Percentiles rank a stretch among this genome's conserved stretches.
Evolutionary conservation across 2,329 filamentous ascomycete species (phyloP).

Genomic region (Cercospora sp.): DNA sequence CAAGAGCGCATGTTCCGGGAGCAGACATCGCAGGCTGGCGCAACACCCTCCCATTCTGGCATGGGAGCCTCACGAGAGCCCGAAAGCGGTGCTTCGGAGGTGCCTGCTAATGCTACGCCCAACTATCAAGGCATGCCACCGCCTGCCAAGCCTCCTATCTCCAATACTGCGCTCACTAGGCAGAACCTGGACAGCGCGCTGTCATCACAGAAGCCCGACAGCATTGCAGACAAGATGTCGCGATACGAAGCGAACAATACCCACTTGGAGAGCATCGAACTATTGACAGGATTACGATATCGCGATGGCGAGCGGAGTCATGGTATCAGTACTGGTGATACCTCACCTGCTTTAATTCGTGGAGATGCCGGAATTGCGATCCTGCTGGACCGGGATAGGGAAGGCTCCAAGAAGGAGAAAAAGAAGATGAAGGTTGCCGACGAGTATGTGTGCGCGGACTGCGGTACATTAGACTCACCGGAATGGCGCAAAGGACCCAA

Average conservation of each 20-base stretch:
- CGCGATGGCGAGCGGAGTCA: constrained; percentile 83
- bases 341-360: constrained; percentile 76
- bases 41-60: constrained; percentile 31
- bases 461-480: constrained; percentile 88
- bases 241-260: constrained; percentile 70
- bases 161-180: constrained; percentile 70
- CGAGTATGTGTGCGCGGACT: constrained; percentile 95
- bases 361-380: constrained; percentile 87
- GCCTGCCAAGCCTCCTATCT: constrained; percentile 61
- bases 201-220: constrained; percentile 67
- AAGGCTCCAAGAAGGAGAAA: constrained; percentile 81
- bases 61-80: constrained; percentile 22
- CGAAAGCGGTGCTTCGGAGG: constrained; percentile 24
- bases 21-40: constrained; percentile 32
- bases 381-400: constrained; percentile 76
- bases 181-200: constrained; percentile 76
- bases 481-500: constrained; percentile 95
- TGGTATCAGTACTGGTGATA: constrained; percentile 83
- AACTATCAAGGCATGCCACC: constrained; percentile 62
- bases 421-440: constrained; percentile 78
- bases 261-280: constrained; percentile 85
- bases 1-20: constrained; percentile 58
- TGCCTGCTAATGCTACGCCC: constrained; percentile 27
- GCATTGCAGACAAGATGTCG: constrained; percentile 80
- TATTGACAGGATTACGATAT: constrained; percentile 86